Evolutionary conservation across 768 basidiomycete genomes (phyloP).

Genomic region (Trametes cinnabarina): DNA sequence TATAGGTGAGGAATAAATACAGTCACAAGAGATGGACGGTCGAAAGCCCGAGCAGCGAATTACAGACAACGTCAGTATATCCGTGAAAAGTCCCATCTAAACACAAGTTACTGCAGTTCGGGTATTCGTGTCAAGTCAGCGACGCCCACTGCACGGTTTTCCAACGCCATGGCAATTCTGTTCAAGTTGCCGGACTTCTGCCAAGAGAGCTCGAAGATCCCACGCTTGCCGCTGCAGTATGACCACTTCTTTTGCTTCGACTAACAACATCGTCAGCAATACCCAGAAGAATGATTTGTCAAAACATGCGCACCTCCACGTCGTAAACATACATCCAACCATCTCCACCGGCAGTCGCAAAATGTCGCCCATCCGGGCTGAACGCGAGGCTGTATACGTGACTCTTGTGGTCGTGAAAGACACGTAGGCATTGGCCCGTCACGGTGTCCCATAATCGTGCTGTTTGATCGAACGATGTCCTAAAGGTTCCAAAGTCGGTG

Average conservation of each 20-base stretch:
- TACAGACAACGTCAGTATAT: neutral
- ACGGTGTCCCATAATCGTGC: slow-evolving; percentile 81
- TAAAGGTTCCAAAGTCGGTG: slow-evolving; percentile 27
- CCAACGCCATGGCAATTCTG: slow-evolving; percentile 68
- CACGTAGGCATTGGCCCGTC: slow-evolving; percentile 70
- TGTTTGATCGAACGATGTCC: slow-evolving; percentile 78
- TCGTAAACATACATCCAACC: slow-evolving; percentile 74
- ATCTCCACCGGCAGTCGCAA: slow-evolving; percentile 80
- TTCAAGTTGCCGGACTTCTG: slow-evolving; percentile 52
- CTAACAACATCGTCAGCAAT: slow-evolving; percentile 22
- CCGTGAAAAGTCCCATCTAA: neutral
- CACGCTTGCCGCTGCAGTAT: slow-evolving; percentile 60
- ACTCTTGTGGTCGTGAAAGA: slow-evolving; percentile 68
- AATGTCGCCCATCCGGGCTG: slow-evolving; percentile 67
- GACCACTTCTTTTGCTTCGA: slow-evolving; percentile 52
- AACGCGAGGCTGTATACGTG: slow-evolving; percentile 74
- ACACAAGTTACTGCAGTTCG: slow-evolving; percentile 18
- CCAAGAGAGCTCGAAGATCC: slow-evolving; percentile 79
- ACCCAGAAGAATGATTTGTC: neutral
- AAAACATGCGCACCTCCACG: slow-evolving; percentile 46
- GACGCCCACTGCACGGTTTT: slow-evolving; percentile 64
- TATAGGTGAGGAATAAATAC: slow-evolving; percentile 17
- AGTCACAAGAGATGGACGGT: neutral
- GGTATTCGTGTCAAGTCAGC: slow-evolving; percentile 58
- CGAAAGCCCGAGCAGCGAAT: too few relatives aligned